Evolutionary conservation across 345 rosid genomes (phyloP).

Genomic region (Gynandropsis gynandra): DNA sequence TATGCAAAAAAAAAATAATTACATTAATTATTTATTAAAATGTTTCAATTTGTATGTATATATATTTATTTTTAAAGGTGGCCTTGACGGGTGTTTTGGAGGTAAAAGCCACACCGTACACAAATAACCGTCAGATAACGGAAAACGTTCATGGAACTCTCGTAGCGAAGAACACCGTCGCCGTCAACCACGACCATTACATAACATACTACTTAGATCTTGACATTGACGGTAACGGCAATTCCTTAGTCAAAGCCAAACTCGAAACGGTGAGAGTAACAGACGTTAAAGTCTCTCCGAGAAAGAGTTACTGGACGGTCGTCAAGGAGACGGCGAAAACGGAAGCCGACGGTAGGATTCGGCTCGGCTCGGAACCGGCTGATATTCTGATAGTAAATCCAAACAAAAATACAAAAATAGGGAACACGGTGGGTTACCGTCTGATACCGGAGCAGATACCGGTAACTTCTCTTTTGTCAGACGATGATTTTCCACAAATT

Average conservation of each 20-base stretch:
- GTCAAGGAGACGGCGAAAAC: constrained; percentile 53
- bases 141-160: constrained; percentile 44
- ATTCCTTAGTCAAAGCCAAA: constrained; percentile 66
- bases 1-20: too few relatives aligned
- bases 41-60: too few relatives aligned
- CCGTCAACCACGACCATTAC: constrained; percentile 69
- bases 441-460: constrained; percentile 43
- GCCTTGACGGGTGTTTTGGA: constrained; percentile 54
- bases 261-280: constrained; percentile 32
- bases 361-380: constrained; percentile 43
- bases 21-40: too few relatives aligned
- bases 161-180: constrained; percentile 60
- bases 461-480: constrained; percentile 37
- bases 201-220: constrained; percentile 72
- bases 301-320: constrained; percentile 71
- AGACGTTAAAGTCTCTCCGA: constrained; percentile 26
- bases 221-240: constrained; percentile 56
- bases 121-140: constrained; percentile 37
- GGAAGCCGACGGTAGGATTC: constrained; percentile 53
- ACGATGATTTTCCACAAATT: constrained; percentile 62
- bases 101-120: constrained; percentile 47
- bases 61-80: constrained; percentile 32
- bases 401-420: constrained; percentile 47
- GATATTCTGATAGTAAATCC: constrained; percentile 61
- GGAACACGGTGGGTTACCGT: constrained; percentile 62